Conservation (phyloP, 2,329 filamentous ascomycete genomes). For the Calonectria hongkongensis region DNA sequence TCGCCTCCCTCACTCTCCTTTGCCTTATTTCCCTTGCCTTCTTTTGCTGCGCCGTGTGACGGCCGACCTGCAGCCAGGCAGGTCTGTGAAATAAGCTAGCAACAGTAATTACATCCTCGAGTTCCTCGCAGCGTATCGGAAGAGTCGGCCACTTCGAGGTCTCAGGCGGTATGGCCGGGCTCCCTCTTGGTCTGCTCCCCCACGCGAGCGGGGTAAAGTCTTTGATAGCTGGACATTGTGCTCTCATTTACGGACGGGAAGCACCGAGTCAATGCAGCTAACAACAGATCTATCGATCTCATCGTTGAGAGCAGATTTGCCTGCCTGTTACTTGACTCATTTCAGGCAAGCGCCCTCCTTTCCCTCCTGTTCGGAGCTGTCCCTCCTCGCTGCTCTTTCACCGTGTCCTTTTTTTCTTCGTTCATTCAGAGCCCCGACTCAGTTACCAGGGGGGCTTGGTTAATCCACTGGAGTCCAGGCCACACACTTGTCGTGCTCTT, state of each 20-base stretch:
- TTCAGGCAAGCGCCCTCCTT: neutral
- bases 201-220: neutral
- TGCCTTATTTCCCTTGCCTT: neutral
- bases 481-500: neutral
- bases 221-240: too few relatives aligned
- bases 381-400: neutral
- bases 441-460: neutral
- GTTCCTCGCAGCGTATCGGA: neutral
- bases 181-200: neutral
- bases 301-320: constrained; percentile 1
- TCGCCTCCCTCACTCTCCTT: neutral
- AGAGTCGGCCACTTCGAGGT: neutral
- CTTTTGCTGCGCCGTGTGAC: constrained; percentile 1
- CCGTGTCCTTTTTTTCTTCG: neutral
- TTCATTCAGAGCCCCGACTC: neutral
- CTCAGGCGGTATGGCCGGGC: neutral
- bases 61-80: neutral
- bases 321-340: neutral
- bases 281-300: neutral
- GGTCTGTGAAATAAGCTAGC: neutral
- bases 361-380: neutral
- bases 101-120: neutral
- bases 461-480: constrained; percentile 1
- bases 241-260: neutral
- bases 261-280: constrained; percentile 12